Evolutionary conservation across 805 yeast species (phyloP).

Genomic region (Candida silvicultrix): DNA sequence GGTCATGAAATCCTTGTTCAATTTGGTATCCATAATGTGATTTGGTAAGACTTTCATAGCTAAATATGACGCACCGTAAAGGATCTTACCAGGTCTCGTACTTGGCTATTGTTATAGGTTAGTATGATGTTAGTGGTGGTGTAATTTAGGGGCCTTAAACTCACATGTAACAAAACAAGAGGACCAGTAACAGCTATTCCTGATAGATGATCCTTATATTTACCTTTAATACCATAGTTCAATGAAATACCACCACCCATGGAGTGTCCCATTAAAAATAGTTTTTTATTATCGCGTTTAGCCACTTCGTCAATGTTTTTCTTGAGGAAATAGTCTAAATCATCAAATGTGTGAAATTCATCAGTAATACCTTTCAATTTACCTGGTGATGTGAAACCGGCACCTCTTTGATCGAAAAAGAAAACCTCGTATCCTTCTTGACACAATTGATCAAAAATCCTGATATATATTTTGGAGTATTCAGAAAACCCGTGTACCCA

Average conservation of each 20-base stretch:
- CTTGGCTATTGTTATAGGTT: slow-evolving; percentile 28
- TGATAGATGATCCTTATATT: slow-evolving; percentile 35
- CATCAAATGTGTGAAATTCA: slow-evolving; percentile 50
- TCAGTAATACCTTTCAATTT: slow-evolving; percentile 47
- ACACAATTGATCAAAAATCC: slow-evolving; percentile 47
- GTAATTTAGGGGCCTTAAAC: neutral
- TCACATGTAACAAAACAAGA: slow-evolving; percentile 40
- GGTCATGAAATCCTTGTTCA: slow-evolving; percentile 50
- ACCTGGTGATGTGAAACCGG: slow-evolving; percentile 59
- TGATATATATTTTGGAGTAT: slow-evolving; percentile 39
- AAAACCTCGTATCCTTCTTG: slow-evolving; percentile 55
- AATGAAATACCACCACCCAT: slow-evolving; percentile 78
- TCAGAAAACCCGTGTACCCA: slow-evolving; percentile 74
- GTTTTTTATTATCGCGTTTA: slow-evolving; percentile 23
- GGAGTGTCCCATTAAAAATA: slow-evolving; percentile 61
- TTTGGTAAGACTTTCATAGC: slow-evolving; percentile 39
- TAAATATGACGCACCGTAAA: slow-evolving; percentile 36
- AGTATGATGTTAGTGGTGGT: neutral
- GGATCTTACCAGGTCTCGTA: slow-evolving; percentile 44
- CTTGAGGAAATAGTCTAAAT: slow-evolving; percentile 52
- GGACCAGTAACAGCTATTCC: slow-evolving; percentile 55
- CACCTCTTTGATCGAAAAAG: slow-evolving; percentile 71
- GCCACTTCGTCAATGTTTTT: slow-evolving; percentile 31
- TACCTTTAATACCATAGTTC: slow-evolving; percentile 56
- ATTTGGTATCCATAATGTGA: slow-evolving; percentile 45